Base-by-base conservation (phyloP, 164 flowering plant species). In the Piper betle region DNA sequence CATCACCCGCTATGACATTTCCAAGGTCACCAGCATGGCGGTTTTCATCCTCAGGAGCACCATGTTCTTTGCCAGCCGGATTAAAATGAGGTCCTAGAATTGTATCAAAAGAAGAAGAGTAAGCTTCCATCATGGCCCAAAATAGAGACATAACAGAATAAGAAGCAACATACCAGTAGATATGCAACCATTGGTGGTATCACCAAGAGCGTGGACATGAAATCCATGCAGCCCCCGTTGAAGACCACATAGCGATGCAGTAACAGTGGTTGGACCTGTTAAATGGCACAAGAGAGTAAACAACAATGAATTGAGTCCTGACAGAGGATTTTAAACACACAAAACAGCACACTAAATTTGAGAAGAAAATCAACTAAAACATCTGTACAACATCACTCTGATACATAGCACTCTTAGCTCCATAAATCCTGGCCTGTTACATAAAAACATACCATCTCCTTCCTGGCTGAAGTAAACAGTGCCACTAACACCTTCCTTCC, bases 11-110 rank as follows among this genome's bases (percentile, higher is more conserved):
- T 18, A 77, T 77, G 59, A 93, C 60, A 66, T 93, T 93, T 33
- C 99, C 97, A 57, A 93, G 78, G 70, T 93, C 99, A 80, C 99
- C 99, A 67, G 93, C 99, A 81, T 93, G 99, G 59, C 99, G 99
- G 62, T 37, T 68, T 55, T 78, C 93, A 64, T 91, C 99, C 13
- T 81, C 82, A 62, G 99, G 99, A 56, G 96, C 91, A 72, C 99
- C 99, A 73, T 94, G 99, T 57, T 80, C 88, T 62, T 88, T 82
- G 62, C 80, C 82, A 73, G 66, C 78, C 65, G 99, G 99, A 64
- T 94, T 91, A 63, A 74, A 94, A 69, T 94, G 99, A 37, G 99
- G 91, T 37, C 78, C 78, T 75, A 68, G 39, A 46, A 10, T 46
- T 9, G 50, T 15, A 46, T 46, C 15, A 46, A 5, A 6, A 46